Conservation (phyloP, 768 basidiomycete species). For the Austroboletus eburneus region DNA sequence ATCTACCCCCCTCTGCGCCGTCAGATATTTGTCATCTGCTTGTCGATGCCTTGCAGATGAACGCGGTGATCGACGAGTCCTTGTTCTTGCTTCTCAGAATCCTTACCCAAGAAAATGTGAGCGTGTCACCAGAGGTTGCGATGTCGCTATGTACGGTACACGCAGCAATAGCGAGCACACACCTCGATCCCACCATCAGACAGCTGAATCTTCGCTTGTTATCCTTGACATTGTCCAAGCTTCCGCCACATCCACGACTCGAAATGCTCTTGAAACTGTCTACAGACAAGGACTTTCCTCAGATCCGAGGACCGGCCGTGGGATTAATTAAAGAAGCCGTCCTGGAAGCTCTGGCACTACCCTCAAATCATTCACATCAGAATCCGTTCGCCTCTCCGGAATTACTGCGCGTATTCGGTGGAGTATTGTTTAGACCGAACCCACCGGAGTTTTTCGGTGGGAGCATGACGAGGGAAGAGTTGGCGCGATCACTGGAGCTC, state of each 20-base stretch:
- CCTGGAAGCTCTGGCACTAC: constrained; percentile 44
- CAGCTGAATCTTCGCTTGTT: constrained; percentile 61
- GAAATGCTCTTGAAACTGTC: constrained; percentile 54
- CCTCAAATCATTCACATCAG: constrained; percentile 11
- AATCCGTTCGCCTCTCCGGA: constrained; percentile 52
- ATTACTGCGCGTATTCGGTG: constrained; percentile 56
- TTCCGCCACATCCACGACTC: constrained; percentile 47
- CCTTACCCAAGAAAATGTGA: constrained; percentile 9
- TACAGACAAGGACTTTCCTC: constrained; percentile 46
- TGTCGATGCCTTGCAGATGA: constrained; percentile 49
- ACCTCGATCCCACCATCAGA: constrained; percentile 54
- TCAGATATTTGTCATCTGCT: constrained; percentile 38
- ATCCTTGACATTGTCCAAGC: constrained; percentile 46
- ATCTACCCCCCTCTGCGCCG: constrained; percentile 10
- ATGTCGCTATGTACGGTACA: constrained; percentile 48
- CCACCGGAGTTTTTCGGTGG: constrained; percentile 48
- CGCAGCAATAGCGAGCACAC: constrained; percentile 54
- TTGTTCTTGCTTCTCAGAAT: constrained; percentile 50
- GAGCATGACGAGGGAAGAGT: constrained; percentile 36
- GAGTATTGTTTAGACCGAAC: constrained; percentile 53
- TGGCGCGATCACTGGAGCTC: constrained; percentile 56
- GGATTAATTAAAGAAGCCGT: constrained; percentile 67
- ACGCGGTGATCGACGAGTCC: constrained; percentile 53
- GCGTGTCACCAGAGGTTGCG: constrained; percentile 42
- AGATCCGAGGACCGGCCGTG: constrained; percentile 66